Base-by-base conservation (phyloP, 2,329 filamentous ascomycete species). In the Hawksworthiomyces lignivorus region DNA sequence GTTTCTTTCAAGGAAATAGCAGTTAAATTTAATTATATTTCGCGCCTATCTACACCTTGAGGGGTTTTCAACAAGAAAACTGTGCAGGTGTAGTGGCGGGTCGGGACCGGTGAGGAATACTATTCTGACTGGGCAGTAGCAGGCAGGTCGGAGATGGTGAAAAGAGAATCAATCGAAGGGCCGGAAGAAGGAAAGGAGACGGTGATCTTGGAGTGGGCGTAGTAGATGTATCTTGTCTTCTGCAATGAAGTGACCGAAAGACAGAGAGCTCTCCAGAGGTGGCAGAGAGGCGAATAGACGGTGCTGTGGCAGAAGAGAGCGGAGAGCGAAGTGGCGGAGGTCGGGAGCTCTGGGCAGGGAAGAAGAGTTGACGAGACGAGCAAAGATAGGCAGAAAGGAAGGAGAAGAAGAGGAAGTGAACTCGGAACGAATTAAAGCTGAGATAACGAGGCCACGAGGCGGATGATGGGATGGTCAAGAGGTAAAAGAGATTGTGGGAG, bases 51-150 rank as follows among this genome's bases (percentile, higher is more conserved):
- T 88, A 88, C 84, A 89, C 86, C 85, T 62, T 48, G 80, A 75
- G 71, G 76, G 75, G 78, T 74, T 80, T 82, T 84, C 82, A 75
- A 75, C 69, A 87, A 72, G 82, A 88, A 89, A 90, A 88, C 83
- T 81, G 85, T 44, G 86, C 82, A 87, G 84, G 83, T 89, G 84
- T 69, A 77, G 72, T 74, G 73, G 65, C 62, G 67, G 61, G 61
- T 64, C 63, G 63, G 65, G 48, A 35, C 29, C 41, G 42, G 47
- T 18, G 37, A 31, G 36, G 31, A 39, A 37, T 20, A 35, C 20
- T 42, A 39, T 19, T 41, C 37, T 44, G 44, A 36, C 35, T 50
- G 52, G 51, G 48, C 49, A 45, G 36, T 44, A 54, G 48, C 45
- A 43, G 48, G 51, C 35, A 38, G 12, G 12, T 8, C 24, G 50